Evolutionary conservation across 352 stramenopile species (phyloP), one percentile per base, ranked within the genome.

Genomic region (Thalassiosira sp.): DNA sequence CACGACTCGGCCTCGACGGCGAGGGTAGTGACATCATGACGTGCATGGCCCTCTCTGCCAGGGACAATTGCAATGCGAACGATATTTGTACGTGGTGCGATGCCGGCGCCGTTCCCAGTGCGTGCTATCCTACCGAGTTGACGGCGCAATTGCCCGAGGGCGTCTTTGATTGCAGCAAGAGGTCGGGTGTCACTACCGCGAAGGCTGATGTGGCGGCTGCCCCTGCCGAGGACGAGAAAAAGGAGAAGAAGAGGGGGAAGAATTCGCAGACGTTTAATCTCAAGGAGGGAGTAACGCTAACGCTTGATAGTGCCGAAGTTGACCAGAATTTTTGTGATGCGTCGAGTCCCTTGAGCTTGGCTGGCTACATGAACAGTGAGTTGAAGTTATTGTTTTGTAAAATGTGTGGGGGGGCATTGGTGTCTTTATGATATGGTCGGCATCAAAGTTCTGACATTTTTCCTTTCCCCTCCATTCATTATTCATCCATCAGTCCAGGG

Each of bases 401-500:
- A n/a, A n/a, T n/a, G n/a, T n/a, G n/a, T n/a, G n/a, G n/a, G n/a
- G n/a, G n/a, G n/a, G n/a, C n/a, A n/a, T n/a, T n/a, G n/a, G n/a
- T n/a, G n/a, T n/a, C n/a, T n/a, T n/a, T n/a, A n/a, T n/a, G n/a
- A n/a, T n/a, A n/a, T n/a, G n/a, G n/a, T n/a, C n/a, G n/a, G 8
- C 6, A 8, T 61, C 15, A 33, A 43, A 37, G 24, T 37, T 37
- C 5, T 63, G 24, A 37, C 20, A 22, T 31, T 20, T 25, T 22
- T 35, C 46, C 1, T 3, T 40, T 31, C 43, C 16, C n/a, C n/a
- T n/a, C n/a, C n/a, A n/a, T n/a, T n/a, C n/a, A n/a, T n/a, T n/a
- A n/a, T n/a, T n/a, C n/a, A n/a, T n/a, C n/a, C n/a, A n/a, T 42
- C 27, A 72, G 71, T 90, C 16, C 76, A 82, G 28, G 84, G 84